Evolutionary conservation across 805 yeast species (phyloP).

Genomic region (Starmerella sirachaensis): DNA sequence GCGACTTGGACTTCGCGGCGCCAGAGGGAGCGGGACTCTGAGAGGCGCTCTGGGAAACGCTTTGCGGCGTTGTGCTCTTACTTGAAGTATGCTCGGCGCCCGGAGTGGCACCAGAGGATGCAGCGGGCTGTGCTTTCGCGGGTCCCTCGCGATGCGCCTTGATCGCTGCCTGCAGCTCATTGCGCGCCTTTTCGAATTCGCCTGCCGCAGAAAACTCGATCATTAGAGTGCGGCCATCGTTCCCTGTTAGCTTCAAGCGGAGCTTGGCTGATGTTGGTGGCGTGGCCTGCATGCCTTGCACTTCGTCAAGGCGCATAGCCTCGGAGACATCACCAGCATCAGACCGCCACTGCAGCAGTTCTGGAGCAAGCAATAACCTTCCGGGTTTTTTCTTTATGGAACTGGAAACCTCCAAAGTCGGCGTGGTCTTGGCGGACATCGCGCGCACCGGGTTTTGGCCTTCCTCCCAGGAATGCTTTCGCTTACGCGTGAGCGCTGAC

Average conservation of each 20-base stretch:
- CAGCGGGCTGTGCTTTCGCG: constrained; percentile 41
- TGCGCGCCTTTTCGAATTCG: constrained; percentile 47
- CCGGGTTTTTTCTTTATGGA: constrained; percentile 22
- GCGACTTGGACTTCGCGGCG: not conserved
- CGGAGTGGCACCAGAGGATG: constrained; percentile 28
- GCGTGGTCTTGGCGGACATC: not conserved
- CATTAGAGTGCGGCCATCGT: constrained; percentile 27
- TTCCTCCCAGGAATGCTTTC: too few species aligned
- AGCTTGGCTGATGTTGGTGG: constrained; percentile 27
- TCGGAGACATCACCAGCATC: constrained; percentile 5
- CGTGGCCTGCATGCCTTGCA: constrained; percentile 27
- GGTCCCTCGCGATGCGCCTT: constrained; percentile 39
- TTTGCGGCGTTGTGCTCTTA: not conserved
- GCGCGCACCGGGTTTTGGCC: too few species aligned
- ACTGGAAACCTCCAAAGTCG: constrained; percentile 7
- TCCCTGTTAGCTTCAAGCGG: constrained; percentile 21
- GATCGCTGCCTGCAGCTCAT: constrained; percentile 22
- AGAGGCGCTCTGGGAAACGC: too few species aligned
- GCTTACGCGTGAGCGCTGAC: too few species aligned
- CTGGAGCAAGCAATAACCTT: constrained; percentile 8
- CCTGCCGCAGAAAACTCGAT: constrained; percentile 60
- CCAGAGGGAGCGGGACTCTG: not conserved
- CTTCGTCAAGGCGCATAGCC: constrained; percentile 11
- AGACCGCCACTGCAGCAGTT: constrained; percentile 15
- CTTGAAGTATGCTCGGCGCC: not conserved